Evolutionary conservation across 768 basidiomycete species (phyloP), one percentile per base, ranked within the genome.

Genomic region (Clavulina sp.): DNA sequence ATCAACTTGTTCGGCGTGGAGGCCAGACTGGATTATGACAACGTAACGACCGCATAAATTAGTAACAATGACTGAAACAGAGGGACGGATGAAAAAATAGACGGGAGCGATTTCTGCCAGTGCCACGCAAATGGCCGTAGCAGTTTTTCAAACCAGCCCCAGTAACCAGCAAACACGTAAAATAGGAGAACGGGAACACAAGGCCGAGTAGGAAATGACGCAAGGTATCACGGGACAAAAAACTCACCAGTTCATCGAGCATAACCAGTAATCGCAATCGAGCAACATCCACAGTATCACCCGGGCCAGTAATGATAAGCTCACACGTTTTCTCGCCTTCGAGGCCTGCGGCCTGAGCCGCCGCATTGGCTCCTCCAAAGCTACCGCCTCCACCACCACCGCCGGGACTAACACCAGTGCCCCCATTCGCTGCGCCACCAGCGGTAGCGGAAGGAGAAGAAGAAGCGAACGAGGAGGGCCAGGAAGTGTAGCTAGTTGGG

Each of bases 311-410:
- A 54, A 97, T 73, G 54, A 92, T 84, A 40, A 96, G 73, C 62
- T 95, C 89, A 60, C 93, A 96, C 44, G 87, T 82, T 52, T 88
- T 74, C 64, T 97, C 93, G 1, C 86, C 85, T 69, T 96, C 93
- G 16, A 97, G 74, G 2, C 92, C 89, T 3, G 82, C 84, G n/a
- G n/a, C n/a, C n/a, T n/a, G n/a, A n/a, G n/a, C n/a, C n/a, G 26
- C 79, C n/a, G n/a, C n/a, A n/a, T n/a, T n/a, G n/a, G n/a, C n/a
- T n/a, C n/a, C n/a, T n/a, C n/a, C n/a, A n/a, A n/a, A 80, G 58
- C 72, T 80, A 57, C 69, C 81, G 57, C 76, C 81, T 28, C 50
- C 51, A 7, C 53, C 52, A 26, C 43, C 43, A 58, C 84, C 79
- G 30, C 81, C 80, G 63, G 81, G n/a, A 28, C 26, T 46, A 9